Conservation (phyloP, 1,139 yeast species). For the Blastobotrys persicus region DNA sequence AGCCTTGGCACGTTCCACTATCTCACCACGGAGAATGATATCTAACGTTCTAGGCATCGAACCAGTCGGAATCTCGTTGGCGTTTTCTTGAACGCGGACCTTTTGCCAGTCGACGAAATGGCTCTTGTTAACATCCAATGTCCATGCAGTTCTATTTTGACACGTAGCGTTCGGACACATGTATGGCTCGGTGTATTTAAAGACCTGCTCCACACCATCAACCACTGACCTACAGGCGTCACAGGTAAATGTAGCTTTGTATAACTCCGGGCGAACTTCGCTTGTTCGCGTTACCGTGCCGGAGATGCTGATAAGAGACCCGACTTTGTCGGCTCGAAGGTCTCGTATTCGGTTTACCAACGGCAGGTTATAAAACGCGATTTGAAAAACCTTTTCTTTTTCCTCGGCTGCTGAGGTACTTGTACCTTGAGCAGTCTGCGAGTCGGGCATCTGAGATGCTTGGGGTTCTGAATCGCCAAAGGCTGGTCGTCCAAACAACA, state of each 20-base stretch:
- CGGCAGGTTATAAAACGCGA: conserved; percentile 86
- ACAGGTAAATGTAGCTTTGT: conserved; percentile 83
- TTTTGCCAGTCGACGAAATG: conserved; percentile 97
- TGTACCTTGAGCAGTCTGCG: conserved; percentile 21
- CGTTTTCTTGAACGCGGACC: conserved; percentile 91
- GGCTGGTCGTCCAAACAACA: conserved; percentile 46
- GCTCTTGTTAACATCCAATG: conserved; percentile 76
- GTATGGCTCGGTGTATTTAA: conserved; percentile 93
- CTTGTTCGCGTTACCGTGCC: conserved; percentile 98
- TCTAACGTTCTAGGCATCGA: conserved; percentile 98
- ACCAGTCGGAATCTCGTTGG: conserved; percentile 96
- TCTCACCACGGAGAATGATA: conserved; percentile 88
- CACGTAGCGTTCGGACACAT: conserved; percentile 86
- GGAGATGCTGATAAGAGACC: conserved; percentile 76
- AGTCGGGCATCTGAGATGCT: conserved; percentile 14
- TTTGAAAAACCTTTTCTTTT: conserved; percentile 77
- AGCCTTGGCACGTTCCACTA: conserved; percentile 95
- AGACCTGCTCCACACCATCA: conserved; percentile 89
- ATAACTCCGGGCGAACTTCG: conserved; percentile 95
- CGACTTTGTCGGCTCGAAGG: conserved; percentile 83
- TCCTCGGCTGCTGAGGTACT: conserved; percentile 39
- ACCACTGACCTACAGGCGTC: conserved; percentile 83
- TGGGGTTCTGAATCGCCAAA: conserved; percentile 8
- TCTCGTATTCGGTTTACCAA: conserved; percentile 84
- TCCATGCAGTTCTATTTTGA: conserved; percentile 83